A percentile compares a stretch with the other conserved stretches of the same genome.
These are phyloP conservation scores for Forsythia viridissima DNA, from an alignment of 257 asterid species.

Conservation along the genomic window DNA sequence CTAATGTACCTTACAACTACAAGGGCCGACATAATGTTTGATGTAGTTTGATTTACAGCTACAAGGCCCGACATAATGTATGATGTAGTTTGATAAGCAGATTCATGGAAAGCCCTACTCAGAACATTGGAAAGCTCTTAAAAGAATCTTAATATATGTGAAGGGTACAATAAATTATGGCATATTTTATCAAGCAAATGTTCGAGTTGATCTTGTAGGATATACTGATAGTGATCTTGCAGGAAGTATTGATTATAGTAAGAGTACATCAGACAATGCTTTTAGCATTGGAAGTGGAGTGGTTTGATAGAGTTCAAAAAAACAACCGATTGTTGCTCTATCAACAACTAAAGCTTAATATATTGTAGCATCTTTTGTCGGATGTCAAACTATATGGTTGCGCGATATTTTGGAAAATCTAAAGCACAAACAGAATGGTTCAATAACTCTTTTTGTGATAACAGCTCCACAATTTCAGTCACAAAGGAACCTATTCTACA, in stretches of 20 bases:
- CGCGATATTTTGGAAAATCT: no score
- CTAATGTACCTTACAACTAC: no score
- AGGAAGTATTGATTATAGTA: slow-evolving; percentile 3
- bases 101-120: neutral
- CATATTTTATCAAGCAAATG: slow-evolving; percentile 4
- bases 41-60: no score
- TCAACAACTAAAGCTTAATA: neutral
- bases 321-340: neutral
- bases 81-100: neutral
- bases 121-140: neutral
- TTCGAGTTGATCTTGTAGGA: neutral
- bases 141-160: neutral
- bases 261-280: neutral
- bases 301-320: neutral
- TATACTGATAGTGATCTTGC: slow-evolving; percentile 6
- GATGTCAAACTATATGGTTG: neutral
- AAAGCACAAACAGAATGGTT: neutral
- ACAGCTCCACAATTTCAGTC: neutral
- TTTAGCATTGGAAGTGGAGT: slow-evolving; percentile 1
- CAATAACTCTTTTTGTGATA: neutral
- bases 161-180: neutral
- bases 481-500: neutral
- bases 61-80: neutral
- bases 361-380: neutral
- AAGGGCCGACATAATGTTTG: no score